These are phyloP conservation scores for Solidago caesia DNA, from an alignment of 129 eudicot genomes.

Conservation along the genomic window DNA sequence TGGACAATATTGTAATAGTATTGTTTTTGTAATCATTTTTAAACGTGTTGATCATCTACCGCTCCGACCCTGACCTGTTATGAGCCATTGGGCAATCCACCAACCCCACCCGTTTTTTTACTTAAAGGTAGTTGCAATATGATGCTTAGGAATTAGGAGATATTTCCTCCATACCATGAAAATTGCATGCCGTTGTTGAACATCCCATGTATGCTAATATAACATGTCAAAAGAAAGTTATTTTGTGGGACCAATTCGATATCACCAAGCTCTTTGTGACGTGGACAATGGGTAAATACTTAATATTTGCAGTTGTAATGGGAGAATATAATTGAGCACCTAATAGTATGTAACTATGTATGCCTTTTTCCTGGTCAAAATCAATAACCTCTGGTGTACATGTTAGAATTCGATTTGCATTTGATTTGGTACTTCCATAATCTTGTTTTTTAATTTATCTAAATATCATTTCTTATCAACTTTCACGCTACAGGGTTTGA, in stretches of 20 bases:
- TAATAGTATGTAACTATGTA: not conserved
- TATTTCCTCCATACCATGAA: not conserved
- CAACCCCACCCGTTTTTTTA: not conserved
- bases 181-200: not conserved
- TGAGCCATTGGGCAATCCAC: not conserved
- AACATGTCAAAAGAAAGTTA: not conserved
- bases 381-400: not conserved
- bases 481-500: constrained; percentile 59
- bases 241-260: not conserved
- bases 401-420: not conserved
- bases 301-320: constrained; percentile 8
- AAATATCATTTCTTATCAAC: not conserved
- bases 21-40: not conserved
- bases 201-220: not conserved
- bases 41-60: not conserved
- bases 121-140: not conserved
- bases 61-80: not conserved
- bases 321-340: not conserved
- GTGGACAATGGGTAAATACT: not conserved
- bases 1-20: not conserved
- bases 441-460: not conserved
- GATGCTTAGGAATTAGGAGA: not conserved
- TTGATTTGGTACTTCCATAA: not conserved
- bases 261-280: not conserved
- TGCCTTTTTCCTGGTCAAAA: not conserved